Evolutionary conservation across 768 basidiomycete species (phyloP), one percentile per base, ranked within the genome.

Genomic region (Xerocomus brunneocitrinus): DNA sequence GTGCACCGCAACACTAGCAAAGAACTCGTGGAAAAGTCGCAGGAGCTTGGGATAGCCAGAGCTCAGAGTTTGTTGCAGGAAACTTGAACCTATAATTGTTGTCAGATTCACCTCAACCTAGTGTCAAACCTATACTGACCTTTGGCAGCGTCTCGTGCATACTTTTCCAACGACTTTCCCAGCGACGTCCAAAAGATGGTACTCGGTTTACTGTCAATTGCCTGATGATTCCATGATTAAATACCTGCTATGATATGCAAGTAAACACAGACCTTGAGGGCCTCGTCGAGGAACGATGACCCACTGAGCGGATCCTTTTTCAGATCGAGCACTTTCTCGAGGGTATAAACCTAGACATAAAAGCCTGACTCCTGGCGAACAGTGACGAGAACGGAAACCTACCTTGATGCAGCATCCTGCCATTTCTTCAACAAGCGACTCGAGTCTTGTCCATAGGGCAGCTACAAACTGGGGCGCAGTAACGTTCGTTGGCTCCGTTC

Each of bases 1-100:
- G 65, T 98, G 91, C 10, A 95, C 88, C 3, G 92, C 85, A 49
- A 98, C 92, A 67, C 94, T 94, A 30, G 88, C 84, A 67, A 99
- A 99, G 73, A 99, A 97, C 38, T 94, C 93, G 51, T 99, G 97
- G 71, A 99, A 95, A 2, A 98, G 78, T 9, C 97, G 81, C 8
- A 99, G 68, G 3, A 99, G 75, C 46, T 82, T 81, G 3, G 95
- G 92, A 71, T 98, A 98, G 16, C 90, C 89, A 2, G 83, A 75
- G 59, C 86, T 85, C 38, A 99, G 73, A 4, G 91, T 90, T 62
- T 95, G 93, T 60, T 98, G 94, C 10, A 98, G 70, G 69, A 98
- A 98, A 0, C 83, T 80, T 0, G 95, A 98, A 16, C 79, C 93
- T 97, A 57, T 27, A 5, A 19, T 10, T 10, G 30, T n/a, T 4